Percentiles rank a stretch among this genome's conserved stretches.
Evolutionary conservation across 768 basidiomycete genomes (phyloP).

Genomic region (Collybiopsis confluens): DNA sequence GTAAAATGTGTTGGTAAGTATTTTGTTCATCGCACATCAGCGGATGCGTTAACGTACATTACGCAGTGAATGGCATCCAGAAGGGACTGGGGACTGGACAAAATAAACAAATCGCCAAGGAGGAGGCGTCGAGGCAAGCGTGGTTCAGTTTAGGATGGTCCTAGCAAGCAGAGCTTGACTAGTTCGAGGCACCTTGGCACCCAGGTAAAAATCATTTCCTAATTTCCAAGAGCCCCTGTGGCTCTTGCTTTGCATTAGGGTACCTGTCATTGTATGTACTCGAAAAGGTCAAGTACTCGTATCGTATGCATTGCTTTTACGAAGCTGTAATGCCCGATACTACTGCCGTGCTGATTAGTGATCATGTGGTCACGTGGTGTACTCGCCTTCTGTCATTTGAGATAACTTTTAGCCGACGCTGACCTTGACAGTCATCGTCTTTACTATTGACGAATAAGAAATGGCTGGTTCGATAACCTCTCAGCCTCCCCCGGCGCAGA

Average conservation of each 20-base stretch:
- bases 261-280: too few relatives aligned
- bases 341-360: too few relatives aligned
- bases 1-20: constrained; percentile 65
- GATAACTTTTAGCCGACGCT: not conserved
- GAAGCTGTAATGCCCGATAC: too few relatives aligned
- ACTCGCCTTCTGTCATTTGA: not conserved
- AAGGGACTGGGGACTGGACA: constrained; percentile 63
- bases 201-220: too few relatives aligned
- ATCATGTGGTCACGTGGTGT: not conserved
- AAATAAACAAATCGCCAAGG: constrained; percentile 74
- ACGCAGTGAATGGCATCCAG: constrained; percentile 61
- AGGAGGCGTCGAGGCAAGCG: constrained; percentile 69
- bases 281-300: too few relatives aligned
- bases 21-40: not conserved
- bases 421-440: constrained; percentile 13
- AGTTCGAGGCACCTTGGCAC: too few relatives aligned
- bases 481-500: constrained; percentile 24
- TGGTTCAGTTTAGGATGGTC: constrained; percentile 78
- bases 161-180: too few relatives aligned
- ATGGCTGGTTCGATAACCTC: constrained; percentile 7
- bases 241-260: too few relatives aligned
- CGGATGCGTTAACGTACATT: constrained; percentile 7
- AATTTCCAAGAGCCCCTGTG: too few relatives aligned
- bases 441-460: too few relatives aligned
- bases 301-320: too few relatives aligned